These are phyloP conservation scores for Yarrowia osloensis DNA, from an alignment of 805 yeast species.

Conservation along the genomic window DNA sequence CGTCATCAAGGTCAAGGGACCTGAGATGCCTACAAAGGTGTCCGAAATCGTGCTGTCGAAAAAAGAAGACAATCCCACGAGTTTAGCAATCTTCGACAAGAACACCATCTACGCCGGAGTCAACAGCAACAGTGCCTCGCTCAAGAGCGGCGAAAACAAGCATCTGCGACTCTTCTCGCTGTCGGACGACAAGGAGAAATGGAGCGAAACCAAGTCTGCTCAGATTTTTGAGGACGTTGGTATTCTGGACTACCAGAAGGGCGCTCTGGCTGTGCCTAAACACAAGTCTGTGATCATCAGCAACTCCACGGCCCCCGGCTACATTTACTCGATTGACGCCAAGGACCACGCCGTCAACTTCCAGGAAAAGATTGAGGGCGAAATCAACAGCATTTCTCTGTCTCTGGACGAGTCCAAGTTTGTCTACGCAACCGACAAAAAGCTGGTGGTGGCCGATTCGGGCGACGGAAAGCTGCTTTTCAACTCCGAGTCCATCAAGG, in stretches of 20 bases:
- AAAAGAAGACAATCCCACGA: constrained; percentile 82
- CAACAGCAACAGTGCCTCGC: constrained; percentile 63
- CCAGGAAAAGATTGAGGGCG: constrained; percentile 50
- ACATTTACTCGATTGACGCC: constrained; percentile 61
- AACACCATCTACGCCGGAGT: constrained; percentile 62
- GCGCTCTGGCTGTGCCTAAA: constrained; percentile 58
- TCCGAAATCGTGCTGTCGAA: constrained; percentile 36
- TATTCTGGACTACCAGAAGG: constrained; percentile 59
- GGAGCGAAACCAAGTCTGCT: constrained; percentile 47
- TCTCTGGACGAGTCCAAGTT: constrained; percentile 67
- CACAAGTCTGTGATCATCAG: constrained; percentile 68
- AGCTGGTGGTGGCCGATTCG: constrained; percentile 53
- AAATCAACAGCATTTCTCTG: constrained; percentile 64
- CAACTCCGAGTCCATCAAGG: constrained; percentile 17
- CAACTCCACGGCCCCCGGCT: constrained; percentile 65
- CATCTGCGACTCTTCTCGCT: constrained; percentile 64
- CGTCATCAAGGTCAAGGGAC: background rate
- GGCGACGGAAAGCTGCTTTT: constrained; percentile 37
- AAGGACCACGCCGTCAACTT: constrained; percentile 48
- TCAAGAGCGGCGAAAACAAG: constrained; percentile 63
- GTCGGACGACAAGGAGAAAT: constrained; percentile 40
- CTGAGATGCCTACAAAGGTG: background rate
- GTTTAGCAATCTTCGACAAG: constrained; percentile 58
- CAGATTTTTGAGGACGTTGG: constrained; percentile 56
- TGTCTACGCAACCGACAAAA: constrained; percentile 59